Percentiles rank a stretch among this genome's conserved stretches.
These are phyloP conservation scores for Vanrija sp. DNA, from an alignment of 1,284 basidiomycete genomes.

Conservation along the genomic window DNA sequence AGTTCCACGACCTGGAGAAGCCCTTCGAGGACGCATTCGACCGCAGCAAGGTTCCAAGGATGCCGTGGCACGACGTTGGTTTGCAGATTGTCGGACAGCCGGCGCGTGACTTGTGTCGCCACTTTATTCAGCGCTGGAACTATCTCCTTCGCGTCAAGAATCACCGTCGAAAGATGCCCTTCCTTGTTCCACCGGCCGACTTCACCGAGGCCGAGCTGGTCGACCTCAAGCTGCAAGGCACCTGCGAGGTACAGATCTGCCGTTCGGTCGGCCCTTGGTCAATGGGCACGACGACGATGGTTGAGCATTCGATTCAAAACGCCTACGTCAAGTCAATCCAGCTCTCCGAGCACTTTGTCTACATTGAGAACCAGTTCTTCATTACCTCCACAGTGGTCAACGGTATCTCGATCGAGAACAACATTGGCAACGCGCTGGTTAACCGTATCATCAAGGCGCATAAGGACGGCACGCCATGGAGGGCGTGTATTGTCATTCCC, in stretches of 20 bases:
- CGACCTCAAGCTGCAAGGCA: slow-evolving; percentile 81
- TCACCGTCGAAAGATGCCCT: slow-evolving; percentile 86
- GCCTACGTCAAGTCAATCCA: slow-evolving; percentile 94
- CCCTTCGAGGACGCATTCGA: slow-evolving; percentile 95
- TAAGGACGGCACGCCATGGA: slow-evolving; percentile 76
- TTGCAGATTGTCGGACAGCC: slow-evolving; percentile 96
- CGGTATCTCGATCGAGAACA: slow-evolving; percentile 84
- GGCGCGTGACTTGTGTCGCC: slow-evolving; percentile 87
- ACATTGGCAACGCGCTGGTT: slow-evolving; percentile 91
- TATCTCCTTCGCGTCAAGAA: slow-evolving; percentile 90
- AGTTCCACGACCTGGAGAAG: slow-evolving; percentile 84
- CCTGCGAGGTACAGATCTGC: slow-evolving; percentile 96
- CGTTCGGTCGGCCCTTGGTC: slow-evolving; percentile 95
- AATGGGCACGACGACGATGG: slow-evolving; percentile 76
- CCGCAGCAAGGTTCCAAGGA: slow-evolving; percentile 78
- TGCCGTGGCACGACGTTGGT: slow-evolving; percentile 99
- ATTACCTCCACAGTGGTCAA: slow-evolving; percentile 88
- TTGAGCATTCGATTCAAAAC: slow-evolving; percentile 92
- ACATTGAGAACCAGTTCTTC: slow-evolving; percentile 93
- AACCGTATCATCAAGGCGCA: slow-evolving; percentile 87
- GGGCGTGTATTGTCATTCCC: slow-evolving; percentile 89
- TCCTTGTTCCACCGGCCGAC: slow-evolving; percentile 89
- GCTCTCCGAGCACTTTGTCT: slow-evolving; percentile 68
- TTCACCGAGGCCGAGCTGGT: slow-evolving; percentile 78
- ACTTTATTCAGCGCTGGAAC: slow-evolving; percentile 96